These are phyloP conservation scores for Rhododendron ovatum DNA, from an alignment of 148 eudicot genomes.

Conservation along the genomic window DNA sequence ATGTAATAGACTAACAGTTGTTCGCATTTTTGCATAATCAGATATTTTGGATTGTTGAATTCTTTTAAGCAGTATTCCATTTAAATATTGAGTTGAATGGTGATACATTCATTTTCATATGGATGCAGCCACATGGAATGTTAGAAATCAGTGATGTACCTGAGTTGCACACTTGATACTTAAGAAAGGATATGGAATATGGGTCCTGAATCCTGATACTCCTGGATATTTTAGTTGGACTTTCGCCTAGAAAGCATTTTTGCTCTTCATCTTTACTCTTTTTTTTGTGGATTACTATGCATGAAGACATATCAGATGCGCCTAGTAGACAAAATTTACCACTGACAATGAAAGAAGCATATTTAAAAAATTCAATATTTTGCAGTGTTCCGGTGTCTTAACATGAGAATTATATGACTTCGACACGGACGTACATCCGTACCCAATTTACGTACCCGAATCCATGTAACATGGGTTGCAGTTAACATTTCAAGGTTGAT, in stretches of 20 bases:
- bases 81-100: neutral
- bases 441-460: neutral
- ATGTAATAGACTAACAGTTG: neutral
- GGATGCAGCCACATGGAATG: neutral
- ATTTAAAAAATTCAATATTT: neutral
- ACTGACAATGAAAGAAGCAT: neutral
- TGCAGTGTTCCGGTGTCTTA: neutral
- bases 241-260: neutral
- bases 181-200: neutral
- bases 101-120: neutral
- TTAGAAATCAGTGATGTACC: neutral
- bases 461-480: neutral
- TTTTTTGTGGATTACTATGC: neutral
- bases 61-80: no score
- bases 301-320: neutral
- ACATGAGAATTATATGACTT: neutral
- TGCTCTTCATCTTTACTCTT: neutral
- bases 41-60: no score
- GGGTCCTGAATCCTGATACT: neutral
- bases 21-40: no score
- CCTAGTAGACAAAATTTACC: neutral
- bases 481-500: neutral
- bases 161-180: neutral
- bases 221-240: neutral
- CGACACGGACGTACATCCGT: neutral